Percentiles rank a stretch among this genome's conserved stretches.
Conservation (phyloP, 1,139 yeast genomes). For the Lipomyces yarrowii region DNA sequence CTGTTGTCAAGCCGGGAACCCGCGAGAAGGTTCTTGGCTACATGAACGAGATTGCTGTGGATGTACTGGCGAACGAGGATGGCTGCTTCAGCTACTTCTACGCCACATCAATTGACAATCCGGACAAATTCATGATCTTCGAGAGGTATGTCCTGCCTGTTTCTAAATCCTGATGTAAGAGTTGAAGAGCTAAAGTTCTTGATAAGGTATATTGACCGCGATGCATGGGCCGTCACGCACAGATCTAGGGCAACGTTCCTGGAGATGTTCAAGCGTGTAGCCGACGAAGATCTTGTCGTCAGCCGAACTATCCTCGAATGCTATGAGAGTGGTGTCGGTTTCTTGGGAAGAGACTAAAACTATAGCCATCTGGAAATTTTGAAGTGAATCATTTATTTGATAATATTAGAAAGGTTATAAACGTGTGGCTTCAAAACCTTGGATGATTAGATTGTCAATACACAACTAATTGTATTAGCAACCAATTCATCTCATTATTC, state of each 20-base stretch:
- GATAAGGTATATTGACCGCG: conserved; percentile 3
- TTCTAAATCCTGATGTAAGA: neutral
- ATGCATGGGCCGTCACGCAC: conserved; percentile 9
- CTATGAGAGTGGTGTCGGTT: conserved; percentile 15
- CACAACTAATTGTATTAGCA: no score
- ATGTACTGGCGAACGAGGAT: conserved; percentile 20
- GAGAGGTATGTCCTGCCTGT: conserved; percentile 16
- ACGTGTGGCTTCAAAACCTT: no score
- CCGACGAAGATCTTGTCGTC: conserved; percentile 4
- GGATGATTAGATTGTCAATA: no score
- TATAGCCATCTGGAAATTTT: neutral
- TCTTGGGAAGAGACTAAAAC: conserved; percentile 12
- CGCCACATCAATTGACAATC: conserved; percentile 15
- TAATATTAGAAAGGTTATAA: no score
- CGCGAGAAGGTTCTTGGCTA: conserved; percentile 19
- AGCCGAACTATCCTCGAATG: neutral
- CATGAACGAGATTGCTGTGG: conserved; percentile 12
- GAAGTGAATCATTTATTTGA: no score
- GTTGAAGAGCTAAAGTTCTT: neutral
- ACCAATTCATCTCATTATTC: neutral
- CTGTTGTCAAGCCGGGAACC: conserved; percentile 22
- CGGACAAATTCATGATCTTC: conserved; percentile 24
- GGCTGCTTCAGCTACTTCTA: conserved; percentile 21
- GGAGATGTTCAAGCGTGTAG: conserved; percentile 5
- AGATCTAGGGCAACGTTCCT: conserved; percentile 5